Percentiles rank a stretch among this genome's conserved stretches.
Conservation (phyloP, 2,329 filamentous ascomycete species). For the Grosmannia clavigera region DNA sequence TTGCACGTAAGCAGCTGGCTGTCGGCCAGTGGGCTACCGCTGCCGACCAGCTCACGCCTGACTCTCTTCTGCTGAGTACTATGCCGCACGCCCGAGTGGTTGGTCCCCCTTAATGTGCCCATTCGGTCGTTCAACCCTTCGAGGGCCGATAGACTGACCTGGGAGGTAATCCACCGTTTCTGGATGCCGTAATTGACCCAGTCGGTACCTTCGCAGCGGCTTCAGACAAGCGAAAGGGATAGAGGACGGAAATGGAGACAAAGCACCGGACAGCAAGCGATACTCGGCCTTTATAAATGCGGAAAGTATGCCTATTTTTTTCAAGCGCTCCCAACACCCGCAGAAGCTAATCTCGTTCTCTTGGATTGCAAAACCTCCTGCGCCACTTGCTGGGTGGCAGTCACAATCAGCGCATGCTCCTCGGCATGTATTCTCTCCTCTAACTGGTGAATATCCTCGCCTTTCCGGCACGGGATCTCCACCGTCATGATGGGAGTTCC, state of each 20-base stretch:
- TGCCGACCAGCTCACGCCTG: neutral
- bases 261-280: too few relatives aligned
- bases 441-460: conserved; percentile 52
- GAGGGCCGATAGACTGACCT: too few relatives aligned
- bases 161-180: too few relatives aligned
- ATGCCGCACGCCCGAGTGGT: conserved; percentile 2
- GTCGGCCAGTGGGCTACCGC: neutral
- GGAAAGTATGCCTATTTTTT: neutral
- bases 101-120: neutral
- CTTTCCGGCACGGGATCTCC: conserved; percentile 54
- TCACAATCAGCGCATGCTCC: conserved; percentile 70
- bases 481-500: conserved; percentile 59
- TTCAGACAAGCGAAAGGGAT: too few relatives aligned
- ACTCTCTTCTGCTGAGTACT: neutral
- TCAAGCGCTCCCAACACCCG: neutral
- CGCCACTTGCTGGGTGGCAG: conserved; percentile 46
- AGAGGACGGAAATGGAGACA: too few relatives aligned
- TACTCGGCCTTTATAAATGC: neutral
- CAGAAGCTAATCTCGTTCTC: too few relatives aligned
- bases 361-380: neutral
- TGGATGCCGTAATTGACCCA: too few relatives aligned
- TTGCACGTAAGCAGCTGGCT: neutral
- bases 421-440: conserved; percentile 60
- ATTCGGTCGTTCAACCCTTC: too few relatives aligned
- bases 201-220: too few relatives aligned